These are phyloP conservation scores for Alternaria sp. DNA, from an alignment of 2,329 filamentous ascomycete genomes.

Conservation along the genomic window DNA sequence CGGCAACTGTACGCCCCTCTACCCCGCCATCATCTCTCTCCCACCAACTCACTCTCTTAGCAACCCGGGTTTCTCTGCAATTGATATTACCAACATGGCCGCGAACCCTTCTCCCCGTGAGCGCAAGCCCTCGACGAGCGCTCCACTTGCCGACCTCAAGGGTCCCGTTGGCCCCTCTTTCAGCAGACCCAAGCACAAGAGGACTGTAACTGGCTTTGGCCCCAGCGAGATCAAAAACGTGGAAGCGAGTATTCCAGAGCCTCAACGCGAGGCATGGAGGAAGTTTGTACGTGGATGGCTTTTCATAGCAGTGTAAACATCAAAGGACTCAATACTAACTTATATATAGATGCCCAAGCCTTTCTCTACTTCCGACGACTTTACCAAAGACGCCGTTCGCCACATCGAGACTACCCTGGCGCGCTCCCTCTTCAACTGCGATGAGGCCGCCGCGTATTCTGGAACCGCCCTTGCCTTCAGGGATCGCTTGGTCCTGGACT, in stretches of 20 bases:
- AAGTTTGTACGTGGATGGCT: slow-evolving; percentile 61
- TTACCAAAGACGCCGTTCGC: slow-evolving; percentile 82
- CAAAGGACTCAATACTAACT: slow-evolving; percentile 20
- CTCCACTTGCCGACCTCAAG: slow-evolving; percentile 85
- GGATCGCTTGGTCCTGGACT: slow-evolving; percentile 90
- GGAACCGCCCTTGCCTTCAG: slow-evolving; percentile 92
- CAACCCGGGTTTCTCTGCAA: slow-evolving; percentile 36
- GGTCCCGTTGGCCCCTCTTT: slow-evolving; percentile 87
- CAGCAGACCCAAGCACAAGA: slow-evolving; percentile 93
- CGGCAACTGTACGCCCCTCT: slow-evolving; percentile 22
- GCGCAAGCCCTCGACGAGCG: slow-evolving; percentile 80
- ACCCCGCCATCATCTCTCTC: slow-evolving; percentile 39
- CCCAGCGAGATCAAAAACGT: slow-evolving; percentile 91
- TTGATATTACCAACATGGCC: slow-evolving; percentile 45
- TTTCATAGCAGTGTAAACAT: neutral
- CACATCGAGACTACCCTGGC: slow-evolving; percentile 97
- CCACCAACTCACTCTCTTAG: slow-evolving; percentile 31
- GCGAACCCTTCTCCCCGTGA: slow-evolving; percentile 64
- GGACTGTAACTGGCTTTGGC: slow-evolving; percentile 94
- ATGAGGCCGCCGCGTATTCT: slow-evolving; percentile 89
- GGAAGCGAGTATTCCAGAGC: slow-evolving; percentile 89
- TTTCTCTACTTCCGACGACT: slow-evolving; percentile 83
- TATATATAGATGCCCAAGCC: slow-evolving; percentile 64
- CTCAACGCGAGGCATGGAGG: slow-evolving; percentile 79
- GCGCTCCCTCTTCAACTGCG: slow-evolving; percentile 96